phyloP scores from a whole-genome alignment of 441 rosid species.

The Pelargonium citronellum region DNA sequence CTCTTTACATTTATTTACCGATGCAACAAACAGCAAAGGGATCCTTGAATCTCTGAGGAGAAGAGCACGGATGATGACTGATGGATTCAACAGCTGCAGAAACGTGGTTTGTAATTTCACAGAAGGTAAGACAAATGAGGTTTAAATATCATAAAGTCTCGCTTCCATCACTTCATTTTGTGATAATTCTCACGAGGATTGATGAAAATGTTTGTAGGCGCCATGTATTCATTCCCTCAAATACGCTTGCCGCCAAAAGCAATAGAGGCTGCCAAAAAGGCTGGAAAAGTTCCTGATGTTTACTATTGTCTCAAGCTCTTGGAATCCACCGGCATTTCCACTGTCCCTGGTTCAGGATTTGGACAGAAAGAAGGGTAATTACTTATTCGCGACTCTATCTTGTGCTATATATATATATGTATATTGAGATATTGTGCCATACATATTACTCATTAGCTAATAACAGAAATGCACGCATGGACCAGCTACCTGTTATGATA shows the following conservation, averaged over 20 bases:
- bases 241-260: slow-evolving; percentile 75
- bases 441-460: too few species aligned
- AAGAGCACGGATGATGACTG: slow-evolving; percentile 91
- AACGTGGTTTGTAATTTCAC: slow-evolving; percentile 95
- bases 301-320: slow-evolving; percentile 90
- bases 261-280: slow-evolving; percentile 74
- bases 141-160: neutral
- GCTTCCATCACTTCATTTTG: neutral
- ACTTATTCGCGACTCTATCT: neutral
- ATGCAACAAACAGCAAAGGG: slow-evolving; percentile 56
- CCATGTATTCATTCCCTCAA: slow-evolving; percentile 99
- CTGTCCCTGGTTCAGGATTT: slow-evolving; percentile 98
- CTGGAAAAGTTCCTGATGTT: slow-evolving; percentile 90
- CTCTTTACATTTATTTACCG: neutral
- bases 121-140: slow-evolving; percentile 47
- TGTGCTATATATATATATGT: too few species aligned
- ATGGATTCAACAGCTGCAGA: slow-evolving; percentile 96
- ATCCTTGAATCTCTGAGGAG: slow-evolving; percentile 82
- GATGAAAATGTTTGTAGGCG: slow-evolving; percentile 44
- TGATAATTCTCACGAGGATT: neutral
- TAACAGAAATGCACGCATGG: too few species aligned
- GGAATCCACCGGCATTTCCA: slow-evolving; percentile 97
- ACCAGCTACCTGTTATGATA: too few species aligned
- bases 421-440: too few species aligned
- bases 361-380: slow-evolving; percentile 96